A percentile compares a stretch with the other conserved stretches of the same genome.
phyloP scores from a whole-genome alignment of 208 protist species.

The Trypanosoma melophagium region DNA sequence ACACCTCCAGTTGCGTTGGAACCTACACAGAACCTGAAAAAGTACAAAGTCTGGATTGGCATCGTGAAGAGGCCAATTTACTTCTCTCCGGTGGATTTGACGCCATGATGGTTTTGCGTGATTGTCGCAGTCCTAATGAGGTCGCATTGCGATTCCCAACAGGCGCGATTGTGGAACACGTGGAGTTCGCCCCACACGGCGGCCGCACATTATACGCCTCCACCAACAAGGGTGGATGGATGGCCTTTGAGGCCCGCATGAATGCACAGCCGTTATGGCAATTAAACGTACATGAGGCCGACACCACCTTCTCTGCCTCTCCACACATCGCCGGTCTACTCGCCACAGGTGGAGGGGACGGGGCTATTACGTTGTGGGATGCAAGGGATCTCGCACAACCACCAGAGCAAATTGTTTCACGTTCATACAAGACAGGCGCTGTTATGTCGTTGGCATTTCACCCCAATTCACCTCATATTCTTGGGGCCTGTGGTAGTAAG shows the following conservation, averaged over 20 bases:
- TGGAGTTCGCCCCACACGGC: slow-evolving; percentile 55
- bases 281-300: slow-evolving; percentile 63
- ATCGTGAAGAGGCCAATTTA: slow-evolving; percentile 77
- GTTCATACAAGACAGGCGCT: slow-evolving; percentile 77
- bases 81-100: slow-evolving; percentile 91
- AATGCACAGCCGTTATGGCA: slow-evolving; percentile 51
- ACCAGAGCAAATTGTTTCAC: slow-evolving; percentile 52
- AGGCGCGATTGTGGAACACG: slow-evolving; percentile 66
- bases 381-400: slow-evolving; percentile 35
- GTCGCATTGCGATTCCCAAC: slow-evolving; percentile 55
- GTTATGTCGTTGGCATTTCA: slow-evolving; percentile 86
- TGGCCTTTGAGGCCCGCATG: slow-evolving; percentile 77
- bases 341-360: slow-evolving; percentile 89
- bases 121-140: slow-evolving; percentile 75
- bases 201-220: slow-evolving; percentile 39
- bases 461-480: slow-evolving; percentile 84
- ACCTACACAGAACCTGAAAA: slow-evolving; percentile 93
- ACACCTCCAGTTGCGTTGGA: slow-evolving; percentile 68
- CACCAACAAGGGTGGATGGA: slow-evolving; percentile 61
- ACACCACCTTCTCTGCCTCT: slow-evolving; percentile 78
- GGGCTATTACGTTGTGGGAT: slow-evolving; percentile 87
- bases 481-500: slow-evolving; percentile 72
- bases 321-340: slow-evolving; percentile 74
- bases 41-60: slow-evolving; percentile 90
- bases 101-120: slow-evolving; percentile 57